A percentile compares a stretch with the other conserved stretches of the same genome.
Conservation (phyloP, 2,329 filamentous ascomycete genomes). For the Calonectria pauciramosa region DNA sequence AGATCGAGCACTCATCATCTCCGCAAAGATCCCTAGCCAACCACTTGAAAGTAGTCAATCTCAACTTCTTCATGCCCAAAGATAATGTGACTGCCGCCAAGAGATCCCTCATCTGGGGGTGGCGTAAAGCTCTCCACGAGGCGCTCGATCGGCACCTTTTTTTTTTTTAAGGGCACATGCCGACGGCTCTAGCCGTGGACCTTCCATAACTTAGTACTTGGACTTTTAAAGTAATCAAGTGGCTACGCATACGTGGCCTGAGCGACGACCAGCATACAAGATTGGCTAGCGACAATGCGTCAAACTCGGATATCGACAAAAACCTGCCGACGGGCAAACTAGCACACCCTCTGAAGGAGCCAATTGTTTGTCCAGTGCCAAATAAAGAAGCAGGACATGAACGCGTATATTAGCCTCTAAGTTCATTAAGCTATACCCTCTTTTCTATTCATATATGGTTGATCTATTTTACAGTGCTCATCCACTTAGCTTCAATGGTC, state of each 20-base stretch:
- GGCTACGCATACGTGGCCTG: slow-evolving; percentile 5
- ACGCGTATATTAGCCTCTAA: neutral
- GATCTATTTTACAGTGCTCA: neutral
- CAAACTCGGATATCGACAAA: slow-evolving; percentile 2
- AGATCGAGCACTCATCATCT: neutral
- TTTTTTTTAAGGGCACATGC: neutral
- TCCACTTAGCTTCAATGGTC: neutral
- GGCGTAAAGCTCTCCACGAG: neutral
- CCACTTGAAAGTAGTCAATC: neutral
- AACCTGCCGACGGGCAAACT: neutral
- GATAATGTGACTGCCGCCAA: neutral
- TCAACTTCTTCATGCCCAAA: neutral
- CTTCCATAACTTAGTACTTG: neutral
- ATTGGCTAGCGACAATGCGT: neutral
- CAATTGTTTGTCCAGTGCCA: neutral
- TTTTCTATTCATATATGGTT: neutral
- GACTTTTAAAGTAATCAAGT: neutral
- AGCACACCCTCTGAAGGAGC: neutral
- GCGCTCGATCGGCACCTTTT: neutral
- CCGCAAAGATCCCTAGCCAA: neutral
- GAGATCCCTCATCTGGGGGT: slow-evolving; percentile 3
- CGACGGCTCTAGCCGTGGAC: slow-evolving; percentile 4
- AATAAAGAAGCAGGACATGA: slow-evolving; percentile 5
- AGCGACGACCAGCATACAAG: neutral
- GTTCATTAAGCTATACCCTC: neutral